Evolutionary conservation across 768 basidiomycete genomes (phyloP), one percentile per base, ranked within the genome.

Genomic region (Pulveroboletus sp.): DNA sequence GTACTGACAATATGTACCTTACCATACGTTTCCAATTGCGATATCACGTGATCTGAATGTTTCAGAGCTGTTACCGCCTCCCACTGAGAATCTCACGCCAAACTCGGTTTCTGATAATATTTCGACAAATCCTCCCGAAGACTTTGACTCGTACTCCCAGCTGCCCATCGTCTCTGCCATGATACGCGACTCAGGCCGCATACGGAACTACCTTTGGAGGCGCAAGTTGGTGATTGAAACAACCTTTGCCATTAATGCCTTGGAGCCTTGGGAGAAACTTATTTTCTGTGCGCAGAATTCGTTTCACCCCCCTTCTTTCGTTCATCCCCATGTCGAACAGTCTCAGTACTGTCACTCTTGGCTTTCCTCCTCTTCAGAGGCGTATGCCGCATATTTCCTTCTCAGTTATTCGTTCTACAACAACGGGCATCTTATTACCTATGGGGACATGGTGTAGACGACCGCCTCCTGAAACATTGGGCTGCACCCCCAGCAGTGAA

Each of bases 201-300:
- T 65, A 56, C 43, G 66, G 58, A 57, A 63, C 46, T 58, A 65
- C 53, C 46, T 82, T 40, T 82, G 83, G 81, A 74, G 72, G 13
- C 69, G 72, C 62, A 71, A 79, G 51, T 62, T 84, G 43, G 72
- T 77, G 69, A 63, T 86, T 29, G 82, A 84, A 62, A 68, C 75
- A 3, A 83, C 82, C 0, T 79, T 81, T 51, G 84, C 73, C 6
- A 67, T 85, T 34, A 72, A 75, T 24, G 74, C 85, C 57, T 65
- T 85, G 49, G 83, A 87, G 61, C 75, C 79, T 49, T 85, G 84
- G 85, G 86, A 87, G 72, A 81, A 82, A 58, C 58, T 77, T 39
- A 62, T 84, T 32, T 72, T 81, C 48, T 60, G 84, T 85, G 60
- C 61, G 84, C 73, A 20, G 20, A 7, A 3, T 43, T 29, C 23